Evolutionary conservation across 768 basidiomycete genomes (phyloP).

Genomic region (Gelatoporia subvermispora): DNA sequence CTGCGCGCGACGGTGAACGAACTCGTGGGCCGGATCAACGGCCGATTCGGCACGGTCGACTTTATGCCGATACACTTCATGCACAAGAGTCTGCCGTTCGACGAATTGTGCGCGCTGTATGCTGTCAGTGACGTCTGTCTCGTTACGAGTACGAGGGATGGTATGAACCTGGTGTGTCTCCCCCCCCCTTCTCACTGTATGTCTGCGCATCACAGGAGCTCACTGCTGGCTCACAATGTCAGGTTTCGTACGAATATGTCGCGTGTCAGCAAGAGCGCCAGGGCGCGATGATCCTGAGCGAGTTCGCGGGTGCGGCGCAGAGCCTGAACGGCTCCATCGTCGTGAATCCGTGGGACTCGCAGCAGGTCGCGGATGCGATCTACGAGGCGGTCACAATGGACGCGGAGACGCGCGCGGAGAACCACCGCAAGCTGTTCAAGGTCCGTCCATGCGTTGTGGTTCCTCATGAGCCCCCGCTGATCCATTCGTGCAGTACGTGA

Average conservation of each 20-base stretch:
- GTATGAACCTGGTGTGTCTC: slow-evolving; percentile 79
- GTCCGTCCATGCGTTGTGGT: slow-evolving; percentile 24
- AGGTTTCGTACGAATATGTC: slow-evolving; percentile 99
- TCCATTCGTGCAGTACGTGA: slow-evolving; percentile 58
- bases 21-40: slow-evolving; percentile 96
- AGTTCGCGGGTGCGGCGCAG: slow-evolving; percentile 97
- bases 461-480: background rate
- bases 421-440: slow-evolving; percentile 93
- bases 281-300: slow-evolving; percentile 96
- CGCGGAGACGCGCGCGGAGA: slow-evolving; percentile 75
- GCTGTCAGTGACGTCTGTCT: slow-evolving; percentile 95
- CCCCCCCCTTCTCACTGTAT: no score
- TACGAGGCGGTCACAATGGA: slow-evolving; percentile 92
- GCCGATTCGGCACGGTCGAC: slow-evolving; percentile 97
- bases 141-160: slow-evolving; percentile 92
- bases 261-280: slow-evolving; percentile 90
- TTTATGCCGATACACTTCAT: slow-evolving; percentile 99
- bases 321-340: slow-evolving; percentile 93
- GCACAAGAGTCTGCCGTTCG: slow-evolving; percentile 91
- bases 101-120: slow-evolving; percentile 97
- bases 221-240: no score
- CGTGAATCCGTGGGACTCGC: slow-evolving; percentile 99
- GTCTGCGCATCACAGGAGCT: no score
- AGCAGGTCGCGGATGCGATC: slow-evolving; percentile 96
- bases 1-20: slow-evolving; percentile 94